A percentile compares a stretch with the other conserved stretches of the same genome.
phyloP scores from a whole-genome alignment of 345 rosid genomes.

The Salix arbutifolia region DNA sequence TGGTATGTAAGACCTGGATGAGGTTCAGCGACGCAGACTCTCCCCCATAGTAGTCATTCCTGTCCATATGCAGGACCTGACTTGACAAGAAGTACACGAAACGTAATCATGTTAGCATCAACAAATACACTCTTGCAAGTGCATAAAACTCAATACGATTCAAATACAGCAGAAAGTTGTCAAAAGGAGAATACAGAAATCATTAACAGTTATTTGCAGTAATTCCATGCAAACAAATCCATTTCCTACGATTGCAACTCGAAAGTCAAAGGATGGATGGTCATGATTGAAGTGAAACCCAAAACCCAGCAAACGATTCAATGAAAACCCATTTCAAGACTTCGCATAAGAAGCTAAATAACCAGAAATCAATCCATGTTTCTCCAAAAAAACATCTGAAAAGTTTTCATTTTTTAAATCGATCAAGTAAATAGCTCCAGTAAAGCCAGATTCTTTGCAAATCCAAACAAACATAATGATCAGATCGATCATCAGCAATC shows the following conservation, averaged over 20 bases:
- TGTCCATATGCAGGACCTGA: conserved; percentile 98
- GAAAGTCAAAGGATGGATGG: neutral
- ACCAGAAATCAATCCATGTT: neutral
- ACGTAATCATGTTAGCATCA: neutral
- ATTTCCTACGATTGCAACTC: neutral
- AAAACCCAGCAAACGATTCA: neutral
- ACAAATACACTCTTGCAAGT: neutral
- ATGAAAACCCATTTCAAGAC: neutral
- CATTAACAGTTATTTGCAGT: neutral
- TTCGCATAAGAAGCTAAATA: neutral
- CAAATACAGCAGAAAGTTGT: neutral
- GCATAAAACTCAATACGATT: neutral
- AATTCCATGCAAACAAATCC: conserved; percentile 2
- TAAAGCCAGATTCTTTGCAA: neutral
- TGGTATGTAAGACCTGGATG: conserved; percentile 54
- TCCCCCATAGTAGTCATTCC: conserved; percentile 95
- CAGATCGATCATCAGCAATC: neutral
- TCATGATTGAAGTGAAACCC: neutral
- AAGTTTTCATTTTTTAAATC: neutral
- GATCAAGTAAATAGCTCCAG: neutral
- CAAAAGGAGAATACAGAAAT: neutral
- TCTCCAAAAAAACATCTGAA: neutral
- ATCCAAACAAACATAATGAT: neutral
- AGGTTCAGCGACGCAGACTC: conserved; percentile 98
- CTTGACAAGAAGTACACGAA: neutral